phyloP scores from a whole-genome alignment of 345 rosid species.

The Euphorbia pulcherrima region DNA sequence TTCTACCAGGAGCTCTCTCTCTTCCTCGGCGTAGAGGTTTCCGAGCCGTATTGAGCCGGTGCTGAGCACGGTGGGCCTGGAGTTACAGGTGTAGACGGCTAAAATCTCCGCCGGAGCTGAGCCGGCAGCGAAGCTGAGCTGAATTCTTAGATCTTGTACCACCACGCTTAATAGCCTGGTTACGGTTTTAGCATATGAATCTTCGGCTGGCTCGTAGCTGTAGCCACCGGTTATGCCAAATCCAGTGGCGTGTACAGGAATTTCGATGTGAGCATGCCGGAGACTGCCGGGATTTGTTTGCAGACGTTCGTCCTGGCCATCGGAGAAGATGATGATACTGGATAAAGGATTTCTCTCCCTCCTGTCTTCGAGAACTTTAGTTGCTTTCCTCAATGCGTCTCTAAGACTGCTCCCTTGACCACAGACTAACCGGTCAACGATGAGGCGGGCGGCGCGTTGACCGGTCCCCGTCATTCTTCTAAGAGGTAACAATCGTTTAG shows the following conservation, averaged over 20 bases:
- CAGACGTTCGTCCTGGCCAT: conserved; percentile 47
- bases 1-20: conserved; percentile 29
- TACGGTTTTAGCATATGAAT: conserved; percentile 56
- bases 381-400: conserved; percentile 83
- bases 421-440: conserved; percentile 56
- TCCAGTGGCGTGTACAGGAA: conserved; percentile 30
- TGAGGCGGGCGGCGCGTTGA: conserved; percentile 42
- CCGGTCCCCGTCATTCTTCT: conserved; percentile 30
- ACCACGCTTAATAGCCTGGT: conserved; percentile 29
- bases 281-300: conserved; percentile 25
- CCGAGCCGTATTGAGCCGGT: conserved; percentile 25
- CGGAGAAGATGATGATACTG: conserved; percentile 55
- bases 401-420: conserved; percentile 55
- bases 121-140: conserved; percentile 27
- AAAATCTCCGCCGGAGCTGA: conserved; percentile 29
- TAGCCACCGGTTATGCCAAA: conserved; percentile 27
- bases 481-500: conserved; percentile 25
- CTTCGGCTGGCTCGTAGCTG: conserved; percentile 43
- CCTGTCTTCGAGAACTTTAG: conserved; percentile 79
- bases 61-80: conserved; percentile 18
- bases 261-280: conserved; percentile 24
- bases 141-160: conserved; percentile 27
- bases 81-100: conserved; percentile 20
- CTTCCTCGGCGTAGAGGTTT: conserved; percentile 32
- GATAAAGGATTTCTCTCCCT: conserved; percentile 67